A percentile compares a stretch with the other conserved stretches of the same genome.
phyloP scores from a whole-genome alignment of 2,329 filamentous ascomycete genomes.

The Calonectria fujianensis region DNA sequence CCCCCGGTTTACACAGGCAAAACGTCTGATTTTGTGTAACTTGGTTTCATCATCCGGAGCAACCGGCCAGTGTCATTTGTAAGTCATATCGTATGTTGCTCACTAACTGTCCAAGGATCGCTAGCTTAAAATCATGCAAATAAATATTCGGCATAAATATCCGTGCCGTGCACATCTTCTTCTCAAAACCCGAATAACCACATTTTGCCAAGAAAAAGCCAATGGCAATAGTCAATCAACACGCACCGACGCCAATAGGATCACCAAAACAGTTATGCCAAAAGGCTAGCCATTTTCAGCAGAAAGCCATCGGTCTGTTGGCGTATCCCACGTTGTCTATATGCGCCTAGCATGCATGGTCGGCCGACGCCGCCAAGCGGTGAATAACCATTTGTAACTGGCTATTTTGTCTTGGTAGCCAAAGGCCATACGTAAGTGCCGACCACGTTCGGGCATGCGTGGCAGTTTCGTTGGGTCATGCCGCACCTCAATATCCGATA shows the following conservation, averaged over 20 bases:
- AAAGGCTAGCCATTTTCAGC: neutral
- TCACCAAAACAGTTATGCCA: neutral
- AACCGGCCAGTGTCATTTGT: neutral
- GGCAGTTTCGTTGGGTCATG: neutral
- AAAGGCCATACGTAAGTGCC: neutral
- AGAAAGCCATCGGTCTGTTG: neutral
- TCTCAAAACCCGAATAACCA: conserved; percentile 8
- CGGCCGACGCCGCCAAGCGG: conserved; percentile 17
- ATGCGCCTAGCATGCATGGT: conserved; percentile 18
- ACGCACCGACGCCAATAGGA: neutral
- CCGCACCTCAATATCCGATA: conserved; percentile 7
- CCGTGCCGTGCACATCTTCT: neutral
- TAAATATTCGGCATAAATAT: conserved; percentile 13
- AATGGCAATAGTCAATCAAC: neutral
- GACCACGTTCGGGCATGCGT: neutral
- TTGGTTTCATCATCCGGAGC: neutral
- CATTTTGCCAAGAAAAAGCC: neutral
- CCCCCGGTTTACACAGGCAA: neutral
- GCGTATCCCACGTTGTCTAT: conserved; percentile 1
- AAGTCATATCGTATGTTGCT: neutral
- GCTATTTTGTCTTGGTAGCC: neutral
- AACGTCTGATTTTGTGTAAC: neutral
- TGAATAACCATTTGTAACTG: neutral
- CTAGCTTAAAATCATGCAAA: conserved; percentile 18
- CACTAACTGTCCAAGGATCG: conserved; percentile 6